phyloP scores from a whole-genome alignment of 768 basidiomycete genomes.

The Atractiella rhizophila region DNA sequence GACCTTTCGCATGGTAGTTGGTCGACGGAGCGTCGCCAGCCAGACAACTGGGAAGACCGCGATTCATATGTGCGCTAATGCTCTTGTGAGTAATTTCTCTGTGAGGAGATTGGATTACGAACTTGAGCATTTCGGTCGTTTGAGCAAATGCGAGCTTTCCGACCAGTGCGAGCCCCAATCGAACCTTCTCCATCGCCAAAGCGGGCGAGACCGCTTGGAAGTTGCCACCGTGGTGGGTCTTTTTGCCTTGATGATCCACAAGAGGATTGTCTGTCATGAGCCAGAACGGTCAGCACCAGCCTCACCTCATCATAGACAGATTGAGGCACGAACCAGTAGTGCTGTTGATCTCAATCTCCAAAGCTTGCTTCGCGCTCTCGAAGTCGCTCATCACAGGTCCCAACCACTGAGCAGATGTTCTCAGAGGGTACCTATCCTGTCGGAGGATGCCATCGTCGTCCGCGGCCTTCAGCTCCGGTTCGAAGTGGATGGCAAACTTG shows the following conservation, averaged over 20 bases:
- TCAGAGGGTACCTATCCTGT: slow-evolving; percentile 46
- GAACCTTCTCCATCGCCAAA: slow-evolving; percentile 67
- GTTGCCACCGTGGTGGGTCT: slow-evolving; percentile 40
- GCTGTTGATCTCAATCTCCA: slow-evolving; percentile 56
- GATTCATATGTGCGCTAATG: slow-evolving; percentile 38
- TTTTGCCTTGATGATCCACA: slow-evolving; percentile 39
- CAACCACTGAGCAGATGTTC: slow-evolving; percentile 44
- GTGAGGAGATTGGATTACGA: not conserved
- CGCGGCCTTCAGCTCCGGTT: slow-evolving; percentile 44
- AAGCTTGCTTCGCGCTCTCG: slow-evolving; percentile 34
- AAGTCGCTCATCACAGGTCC: slow-evolving; percentile 68
- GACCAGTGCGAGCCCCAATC: slow-evolving; percentile 41
- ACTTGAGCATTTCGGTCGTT: slow-evolving; percentile 42
- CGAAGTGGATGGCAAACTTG: slow-evolving; percentile 40
- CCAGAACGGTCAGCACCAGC: too few relatives aligned
- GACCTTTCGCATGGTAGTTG: slow-evolving; percentile 59
- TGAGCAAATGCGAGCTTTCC: slow-evolving; percentile 47
- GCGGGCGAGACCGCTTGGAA: slow-evolving; percentile 52
- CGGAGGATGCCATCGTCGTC: slow-evolving; percentile 48
- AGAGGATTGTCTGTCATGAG: slow-evolving; percentile 82
- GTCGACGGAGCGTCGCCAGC: slow-evolving; percentile 33
- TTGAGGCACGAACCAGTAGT: too few relatives aligned
- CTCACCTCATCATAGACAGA: too few relatives aligned
- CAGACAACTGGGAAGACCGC: slow-evolving; percentile 42
- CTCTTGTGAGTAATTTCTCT: not conserved